Base-by-base conservation (phyloP, 1,284 basidiomycete species). In the Ustilago crameri region DNA sequence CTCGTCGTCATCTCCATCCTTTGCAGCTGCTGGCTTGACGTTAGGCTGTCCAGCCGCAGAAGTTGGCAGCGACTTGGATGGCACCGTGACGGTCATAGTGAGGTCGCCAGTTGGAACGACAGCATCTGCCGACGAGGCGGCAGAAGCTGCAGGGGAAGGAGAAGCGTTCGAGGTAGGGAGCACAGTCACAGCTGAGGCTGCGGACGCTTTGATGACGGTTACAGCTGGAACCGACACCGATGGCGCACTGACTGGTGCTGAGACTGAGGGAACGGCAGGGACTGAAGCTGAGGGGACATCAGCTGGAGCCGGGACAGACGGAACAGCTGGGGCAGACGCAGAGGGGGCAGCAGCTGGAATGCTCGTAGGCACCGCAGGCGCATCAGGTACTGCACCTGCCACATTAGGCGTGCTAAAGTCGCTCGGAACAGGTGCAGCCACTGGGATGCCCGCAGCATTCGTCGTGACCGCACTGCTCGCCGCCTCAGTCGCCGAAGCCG, bases 61-160 rank as follows among this genome's bases (percentile, higher is more conserved):
- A 3, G 67, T 64, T 2, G 67, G 67, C 3, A 47, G 37, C 3
- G 66, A 43, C 18, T 58, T 57, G 27, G 60, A 45, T 4, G 67
- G 60, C 5, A 71, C 24, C 5, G 67, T 71, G 22, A 71, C 57
- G 5, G 67, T 71, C 67, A 71, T 60, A 5, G 62, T 65, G 5
- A 63, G 26, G 40, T 63, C 54, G 10, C 40, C 51, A 1, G 66
- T 50, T 5, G 64, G 42, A 12, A 42, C 30, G 30, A 30, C 30
- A 7, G 30, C 7, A 30, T 30, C 12, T 12, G 30, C 30, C 30
- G 30, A 30, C 30, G 12, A n/a, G 30, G 59, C 45, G 8, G 47
- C 26, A 8, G 41, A 30, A 3, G 55, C 20, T 0, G 40, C 18
- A 3, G 51, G 35, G 23, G 26, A 45, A 7, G 55, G 51, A 9